These are phyloP conservation scores for Lithohypha guttulata DNA, from an alignment of 2,329 filamentous ascomycete species.

Conservation along the genomic window DNA sequence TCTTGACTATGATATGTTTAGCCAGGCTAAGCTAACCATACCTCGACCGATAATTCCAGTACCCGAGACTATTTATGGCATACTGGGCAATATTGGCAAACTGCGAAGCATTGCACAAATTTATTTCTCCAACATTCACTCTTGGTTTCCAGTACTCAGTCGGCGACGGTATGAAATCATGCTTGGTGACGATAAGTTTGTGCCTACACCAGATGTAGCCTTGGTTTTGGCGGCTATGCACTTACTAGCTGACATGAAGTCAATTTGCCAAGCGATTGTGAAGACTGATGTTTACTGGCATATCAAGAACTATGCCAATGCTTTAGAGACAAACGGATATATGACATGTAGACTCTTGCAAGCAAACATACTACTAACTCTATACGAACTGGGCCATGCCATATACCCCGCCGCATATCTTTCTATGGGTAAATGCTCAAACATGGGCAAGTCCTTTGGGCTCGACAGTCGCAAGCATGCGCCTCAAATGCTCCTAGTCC, in stretches of 20 bases:
- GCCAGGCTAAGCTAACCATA: slow-evolving; percentile 11
- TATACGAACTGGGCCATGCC: slow-evolving; percentile 28
- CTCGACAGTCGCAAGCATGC: slow-evolving; percentile 18
- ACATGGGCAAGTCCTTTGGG: slow-evolving; percentile 19
- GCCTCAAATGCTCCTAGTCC: slow-evolving; percentile 16
- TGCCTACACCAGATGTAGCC: slow-evolving; percentile 20
- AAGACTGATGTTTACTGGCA: slow-evolving; percentile 21
- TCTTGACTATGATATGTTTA: slow-evolving; percentile 19
- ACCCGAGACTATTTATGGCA: slow-evolving; percentile 14
- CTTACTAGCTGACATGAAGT: slow-evolving; percentile 18
- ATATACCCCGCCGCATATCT: slow-evolving; percentile 30
- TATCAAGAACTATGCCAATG: slow-evolving; percentile 23
- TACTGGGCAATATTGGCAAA: slow-evolving; percentile 14
- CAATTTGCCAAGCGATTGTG: slow-evolving; percentile 9
- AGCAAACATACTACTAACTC: slow-evolving; percentile 24
- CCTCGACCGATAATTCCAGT: slow-evolving; percentile 12
- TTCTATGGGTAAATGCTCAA: slow-evolving; percentile 20
- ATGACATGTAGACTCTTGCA: slow-evolving; percentile 25
- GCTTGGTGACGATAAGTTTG: slow-evolving; percentile 18
- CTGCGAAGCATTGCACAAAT: slow-evolving; percentile 18
- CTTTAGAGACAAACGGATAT: slow-evolving; percentile 22
- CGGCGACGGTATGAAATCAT: slow-evolving; percentile 17
- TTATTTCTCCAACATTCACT: slow-evolving; percentile 22
- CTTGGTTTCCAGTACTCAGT: slow-evolving; percentile 22
- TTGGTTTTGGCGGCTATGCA: slow-evolving; percentile 26